Conservation (phyloP, 1,284 basidiomycete genomes). For the Cutaneotrichosporon dermatis region DNA sequence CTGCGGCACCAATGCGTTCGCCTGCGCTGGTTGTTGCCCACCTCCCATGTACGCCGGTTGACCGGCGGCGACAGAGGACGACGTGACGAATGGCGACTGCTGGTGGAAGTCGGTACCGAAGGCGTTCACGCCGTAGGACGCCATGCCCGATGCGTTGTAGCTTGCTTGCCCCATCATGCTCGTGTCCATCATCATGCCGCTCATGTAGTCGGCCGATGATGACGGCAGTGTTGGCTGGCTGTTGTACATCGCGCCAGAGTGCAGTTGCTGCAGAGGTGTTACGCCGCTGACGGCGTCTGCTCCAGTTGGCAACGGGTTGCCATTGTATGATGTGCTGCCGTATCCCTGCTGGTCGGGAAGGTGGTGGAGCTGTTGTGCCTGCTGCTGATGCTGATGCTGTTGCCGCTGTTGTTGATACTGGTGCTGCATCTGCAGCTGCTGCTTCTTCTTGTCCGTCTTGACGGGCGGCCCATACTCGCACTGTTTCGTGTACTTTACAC, state of each 20-base stretch:
- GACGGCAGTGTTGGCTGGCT: not conserved
- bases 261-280: not conserved
- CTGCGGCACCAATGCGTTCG: not conserved
- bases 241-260: not conserved
- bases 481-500: conserved; percentile 35
- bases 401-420: not conserved
- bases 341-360: not conserved
- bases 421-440: not conserved
- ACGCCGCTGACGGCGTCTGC: not conserved
- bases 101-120: conserved; percentile 5
- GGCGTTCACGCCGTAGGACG: not conserved
- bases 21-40: not conserved
- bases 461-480: conserved; percentile 34
- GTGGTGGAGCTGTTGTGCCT: not conserved
- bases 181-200: not conserved
- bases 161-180: not conserved
- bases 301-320: not conserved
- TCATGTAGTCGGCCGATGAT: not conserved
- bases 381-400: not conserved
- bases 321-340: not conserved
- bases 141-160: not conserved
- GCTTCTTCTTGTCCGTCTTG: conserved; percentile 10
- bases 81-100: conserved; percentile 9
- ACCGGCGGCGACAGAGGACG: not conserved
- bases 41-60: not conserved